Base-by-base conservation (phyloP, 805 yeast genomes). In the Jamesozyma piceae region DNA sequence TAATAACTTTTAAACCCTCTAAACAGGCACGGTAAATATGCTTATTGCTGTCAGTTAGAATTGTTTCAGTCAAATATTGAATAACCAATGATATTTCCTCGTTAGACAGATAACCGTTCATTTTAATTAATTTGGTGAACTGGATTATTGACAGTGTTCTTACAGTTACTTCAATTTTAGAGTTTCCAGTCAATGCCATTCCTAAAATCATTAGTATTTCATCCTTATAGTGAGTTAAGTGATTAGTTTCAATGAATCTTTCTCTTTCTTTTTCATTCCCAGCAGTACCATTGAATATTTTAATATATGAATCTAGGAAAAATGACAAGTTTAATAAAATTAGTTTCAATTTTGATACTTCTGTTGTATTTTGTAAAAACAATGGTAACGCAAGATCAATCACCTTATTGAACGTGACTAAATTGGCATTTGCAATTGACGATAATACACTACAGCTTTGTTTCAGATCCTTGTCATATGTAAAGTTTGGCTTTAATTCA, bases 161-260 rank as follows among this genome's bases (percentile, higher is more conserved):
- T 43, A 87, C 67, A 1, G 88, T 75, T 10, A 78, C 79, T 52
- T 85, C 95, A 26, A 75, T 64, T 28, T 70, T 72, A 0, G 95
- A 77, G 0, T 84, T 72, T 0, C 82, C 72, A 56, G 81, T 74
- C 38, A 89, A 67, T 4, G 85, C 71, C 53, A 76, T 80, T n/a
- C 88, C 78, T 49, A 86, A 59, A 35, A 81, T 65, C 42, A 79
- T 75, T 26, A 88, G 62, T 14, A 89, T 65, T 32, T 78, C 78
- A 52, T 88, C 95, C 47, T 82, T 79, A 57, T 65, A 74, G 6
- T 57, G 50, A 14, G 60, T 50, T 40, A 41, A 36, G 30, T 36
- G 39, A 24, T 41, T 41, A 11, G 10, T 6, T 24, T 30, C 22
- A 24, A 41, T 35, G 31, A 41, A 41, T 5, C 11, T 31, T 4